Conservation (phyloP, 352 stramenopile species). For the Pilasporangium apinafurcum region DNA sequence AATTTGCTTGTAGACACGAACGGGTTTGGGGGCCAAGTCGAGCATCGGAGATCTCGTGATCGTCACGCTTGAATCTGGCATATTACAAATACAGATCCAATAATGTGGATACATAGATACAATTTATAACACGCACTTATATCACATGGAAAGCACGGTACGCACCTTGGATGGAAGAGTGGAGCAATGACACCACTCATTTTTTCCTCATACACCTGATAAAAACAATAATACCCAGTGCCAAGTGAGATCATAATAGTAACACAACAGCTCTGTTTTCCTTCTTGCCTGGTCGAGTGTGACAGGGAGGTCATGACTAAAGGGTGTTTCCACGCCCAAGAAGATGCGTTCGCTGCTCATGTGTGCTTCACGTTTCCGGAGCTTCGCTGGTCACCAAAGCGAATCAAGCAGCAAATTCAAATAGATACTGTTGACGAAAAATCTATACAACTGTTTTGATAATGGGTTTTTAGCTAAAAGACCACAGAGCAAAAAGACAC, state of each 20-base stretch:
- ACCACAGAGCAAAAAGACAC: too few species aligned
- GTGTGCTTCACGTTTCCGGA: neutral
- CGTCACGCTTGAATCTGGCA: constrained; percentile 64
- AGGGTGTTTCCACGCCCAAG: constrained; percentile 71
- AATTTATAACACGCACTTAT: neutral
- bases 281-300: constrained; percentile 62
- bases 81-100: neutral
- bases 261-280: too few species aligned
- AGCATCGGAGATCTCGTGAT: constrained; percentile 44
- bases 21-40: constrained; percentile 53
- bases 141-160: neutral
- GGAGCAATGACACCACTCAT: constrained; percentile 72
- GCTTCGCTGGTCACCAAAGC: neutral
- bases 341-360: constrained; percentile 54
- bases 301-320: constrained; percentile 56
- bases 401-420: too few species aligned
- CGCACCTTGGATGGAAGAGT: constrained; percentile 77
- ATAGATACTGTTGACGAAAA: too few species aligned
- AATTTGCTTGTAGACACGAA: constrained; percentile 9
- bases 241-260: too few species aligned
- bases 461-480: too few species aligned
- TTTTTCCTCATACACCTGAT: constrained; percentile 72
- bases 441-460: too few species aligned
- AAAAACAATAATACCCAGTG: too few species aligned
- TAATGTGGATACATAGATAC: neutral